Evolutionary conservation across 129 eudicot genomes (phyloP).

Genomic region (Flaveria trinervia): DNA sequence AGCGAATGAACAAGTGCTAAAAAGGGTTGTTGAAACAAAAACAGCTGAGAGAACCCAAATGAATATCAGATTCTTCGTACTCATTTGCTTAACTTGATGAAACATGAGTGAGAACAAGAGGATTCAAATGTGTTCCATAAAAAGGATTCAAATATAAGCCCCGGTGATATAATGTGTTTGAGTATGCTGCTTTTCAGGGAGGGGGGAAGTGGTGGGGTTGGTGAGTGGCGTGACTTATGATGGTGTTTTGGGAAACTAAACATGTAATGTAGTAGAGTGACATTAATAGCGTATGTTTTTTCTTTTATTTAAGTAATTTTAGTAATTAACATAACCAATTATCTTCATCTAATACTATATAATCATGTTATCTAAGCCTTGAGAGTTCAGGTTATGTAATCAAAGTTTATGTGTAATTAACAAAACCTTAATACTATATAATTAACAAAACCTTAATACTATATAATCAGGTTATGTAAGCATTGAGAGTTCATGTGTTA

Average conservation of each 20-base stretch:
- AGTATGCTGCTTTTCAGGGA: slow-evolving; percentile 21
- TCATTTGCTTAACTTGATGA: slow-evolving; percentile 56
- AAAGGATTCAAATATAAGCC: slow-evolving; percentile 31
- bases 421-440: no score
- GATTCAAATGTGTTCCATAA: slow-evolving; percentile 37
- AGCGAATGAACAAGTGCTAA: slow-evolving; percentile 51
- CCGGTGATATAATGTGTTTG: slow-evolving; percentile 15
- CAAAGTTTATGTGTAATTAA: no score
- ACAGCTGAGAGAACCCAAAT: slow-evolving; percentile 47
- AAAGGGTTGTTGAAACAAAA: slow-evolving; percentile 57
- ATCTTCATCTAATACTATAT: no score
- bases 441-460: no score
- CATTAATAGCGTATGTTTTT: neutral
- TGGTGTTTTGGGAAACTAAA: slow-evolving; percentile 24
- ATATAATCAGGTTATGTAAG: no score
- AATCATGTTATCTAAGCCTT: no score
- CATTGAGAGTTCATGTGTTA: no score
- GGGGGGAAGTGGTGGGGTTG: slow-evolving; percentile 41
- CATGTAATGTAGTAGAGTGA: neutral
- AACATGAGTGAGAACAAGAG: slow-evolving; percentile 7
- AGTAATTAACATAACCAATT: neutral
- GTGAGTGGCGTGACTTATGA: slow-evolving; percentile 44
- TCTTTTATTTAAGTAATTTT: no score
- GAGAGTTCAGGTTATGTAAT: no score
- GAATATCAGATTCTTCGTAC: slow-evolving; percentile 23